Conservation (phyloP, 1,284 basidiomycete genomes). For the Moesziomyces antarcticus region DNA sequence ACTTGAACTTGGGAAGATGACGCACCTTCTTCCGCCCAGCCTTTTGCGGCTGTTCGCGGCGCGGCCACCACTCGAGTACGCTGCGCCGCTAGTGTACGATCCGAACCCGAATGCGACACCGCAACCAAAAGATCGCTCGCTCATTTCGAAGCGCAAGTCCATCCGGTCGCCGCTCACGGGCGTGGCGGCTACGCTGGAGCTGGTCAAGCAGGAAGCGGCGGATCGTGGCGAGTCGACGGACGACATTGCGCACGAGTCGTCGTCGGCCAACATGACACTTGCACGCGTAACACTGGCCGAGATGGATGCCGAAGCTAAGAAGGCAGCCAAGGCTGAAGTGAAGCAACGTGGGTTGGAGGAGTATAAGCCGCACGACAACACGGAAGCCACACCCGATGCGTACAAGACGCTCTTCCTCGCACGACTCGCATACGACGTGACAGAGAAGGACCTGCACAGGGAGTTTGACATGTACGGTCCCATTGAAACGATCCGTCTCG, state of each 20-base stretch:
- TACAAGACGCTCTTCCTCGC: constrained; percentile 99
- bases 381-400: constrained; percentile 94
- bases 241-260: constrained; percentile 42
- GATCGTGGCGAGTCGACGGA: constrained; percentile 60
- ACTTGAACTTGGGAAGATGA: constrained; percentile 39
- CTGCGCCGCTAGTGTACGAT: constrained; percentile 47
- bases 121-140: constrained; percentile 15
- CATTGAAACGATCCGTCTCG: constrained; percentile 89
- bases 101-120: constrained; percentile 46
- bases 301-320: constrained; percentile 45
- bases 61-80: constrained; percentile 55
- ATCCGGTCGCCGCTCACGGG: constrained; percentile 54
- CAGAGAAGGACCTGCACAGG: constrained; percentile 87
- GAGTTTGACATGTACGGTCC: constrained; percentile 96
- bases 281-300: constrained; percentile 53
- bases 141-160: constrained; percentile 21
- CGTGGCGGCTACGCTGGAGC: constrained; percentile 58
- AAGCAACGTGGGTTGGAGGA: constrained; percentile 23
- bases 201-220: constrained; percentile 55
- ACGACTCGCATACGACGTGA: constrained; percentile 84
- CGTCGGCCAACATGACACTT: constrained; percentile 26
- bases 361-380: constrained; percentile 87
- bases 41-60: constrained; percentile 64
- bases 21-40: constrained; percentile 64
- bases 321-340: constrained; percentile 22